A percentile compares a stretch with the other conserved stretches of the same genome.
Conservation (phyloP, 139 green algal genomes). For the Chlamydomonas incerta region DNA sequence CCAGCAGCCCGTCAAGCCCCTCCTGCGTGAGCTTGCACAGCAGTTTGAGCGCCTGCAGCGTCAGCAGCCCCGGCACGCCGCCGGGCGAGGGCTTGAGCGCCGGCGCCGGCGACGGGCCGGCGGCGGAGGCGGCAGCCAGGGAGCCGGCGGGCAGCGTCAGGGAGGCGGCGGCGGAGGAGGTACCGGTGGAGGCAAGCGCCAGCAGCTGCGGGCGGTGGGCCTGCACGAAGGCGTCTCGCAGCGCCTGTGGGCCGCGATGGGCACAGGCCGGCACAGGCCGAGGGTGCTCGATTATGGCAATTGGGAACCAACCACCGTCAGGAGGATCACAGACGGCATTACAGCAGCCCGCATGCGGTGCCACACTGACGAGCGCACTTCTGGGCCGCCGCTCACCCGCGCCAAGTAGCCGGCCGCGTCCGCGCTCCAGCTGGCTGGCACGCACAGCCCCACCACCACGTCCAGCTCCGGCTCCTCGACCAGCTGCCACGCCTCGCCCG, state of each 20-base stretch:
- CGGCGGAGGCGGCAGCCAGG: background rate
- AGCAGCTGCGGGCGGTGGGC: constrained; percentile 11
- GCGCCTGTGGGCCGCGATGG: background rate
- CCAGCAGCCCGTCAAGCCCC: background rate
- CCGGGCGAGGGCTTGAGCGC: background rate
- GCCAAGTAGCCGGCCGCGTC: background rate
- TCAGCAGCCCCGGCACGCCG: background rate
- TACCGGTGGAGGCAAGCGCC: background rate
- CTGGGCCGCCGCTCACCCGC: background rate
- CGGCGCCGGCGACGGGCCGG: background rate
- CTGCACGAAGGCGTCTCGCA: constrained; percentile 34
- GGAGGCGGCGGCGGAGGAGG: background rate
- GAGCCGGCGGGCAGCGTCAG: background rate
- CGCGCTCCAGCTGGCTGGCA: background rate
- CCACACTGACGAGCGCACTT: no score
- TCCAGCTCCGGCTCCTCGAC: background rate
- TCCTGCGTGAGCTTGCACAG: constrained; percentile 7
- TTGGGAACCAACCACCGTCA: no score
- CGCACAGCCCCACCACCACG: constrained; percentile 2
- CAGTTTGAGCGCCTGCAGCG: constrained; percentile 23
- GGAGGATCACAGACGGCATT: no score
- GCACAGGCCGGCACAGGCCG: no score
- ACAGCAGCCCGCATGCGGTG: no score
- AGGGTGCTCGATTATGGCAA: no score
- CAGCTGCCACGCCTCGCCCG: constrained; percentile 24